Conservation (phyloP, 148 eudicot genomes). For the Cornus suecica region DNA sequence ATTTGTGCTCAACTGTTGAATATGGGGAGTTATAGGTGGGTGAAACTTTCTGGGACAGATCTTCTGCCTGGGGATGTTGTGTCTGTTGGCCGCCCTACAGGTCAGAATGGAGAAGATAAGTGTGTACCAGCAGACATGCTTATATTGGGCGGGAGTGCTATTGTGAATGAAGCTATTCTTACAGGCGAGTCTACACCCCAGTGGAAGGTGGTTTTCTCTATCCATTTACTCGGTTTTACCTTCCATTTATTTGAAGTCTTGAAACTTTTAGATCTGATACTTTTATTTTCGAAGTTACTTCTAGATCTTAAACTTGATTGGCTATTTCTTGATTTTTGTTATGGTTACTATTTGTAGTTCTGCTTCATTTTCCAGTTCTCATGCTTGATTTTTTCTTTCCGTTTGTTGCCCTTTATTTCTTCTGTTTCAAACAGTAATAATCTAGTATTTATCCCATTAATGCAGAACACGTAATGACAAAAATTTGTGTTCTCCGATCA, state of each 20-base stretch:
- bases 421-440: background rate
- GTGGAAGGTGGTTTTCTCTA: slow-evolving; percentile 75
- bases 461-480: no score
- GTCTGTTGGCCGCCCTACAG: slow-evolving; percentile 84
- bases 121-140: slow-evolving; percentile 98
- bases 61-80: slow-evolving; percentile 98
- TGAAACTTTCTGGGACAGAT: slow-evolving; percentile 79
- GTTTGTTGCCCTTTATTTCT: background rate
- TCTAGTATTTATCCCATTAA: background rate
- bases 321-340: background rate
- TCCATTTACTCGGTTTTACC: slow-evolving; percentile 10
- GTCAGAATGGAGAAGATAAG: slow-evolving; percentile 87
- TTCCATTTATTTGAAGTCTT: background rate
- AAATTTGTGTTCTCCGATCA: no score
- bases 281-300: background rate
- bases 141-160: slow-evolving; percentile 87
- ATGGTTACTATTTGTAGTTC: slow-evolving; percentile 4
- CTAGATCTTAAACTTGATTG: background rate
- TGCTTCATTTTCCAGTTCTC: background rate
- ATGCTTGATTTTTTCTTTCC: background rate
- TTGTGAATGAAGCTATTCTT: slow-evolving; percentile 95
- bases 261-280: slow-evolving; percentile 2
- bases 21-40: slow-evolving; percentile 64
- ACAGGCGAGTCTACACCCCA: slow-evolving; percentile 99
- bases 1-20: slow-evolving; percentile 13